Base-by-base conservation (phyloP, 164 flowering plant genomes). In the Annona cherimola region DNA sequence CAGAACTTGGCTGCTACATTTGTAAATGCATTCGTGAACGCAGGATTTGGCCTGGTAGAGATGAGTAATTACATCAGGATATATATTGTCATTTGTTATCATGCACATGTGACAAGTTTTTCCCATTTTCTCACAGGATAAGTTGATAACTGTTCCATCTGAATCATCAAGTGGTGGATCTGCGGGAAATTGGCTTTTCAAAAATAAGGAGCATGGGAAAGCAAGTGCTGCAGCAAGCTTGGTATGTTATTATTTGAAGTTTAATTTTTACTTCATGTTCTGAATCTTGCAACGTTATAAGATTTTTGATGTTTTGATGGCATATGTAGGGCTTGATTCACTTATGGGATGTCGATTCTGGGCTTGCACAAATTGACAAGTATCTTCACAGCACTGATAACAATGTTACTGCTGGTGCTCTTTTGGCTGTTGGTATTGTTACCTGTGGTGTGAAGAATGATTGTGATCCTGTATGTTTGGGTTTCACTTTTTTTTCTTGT, bases 201-300 rank as follows among this genome's bases (percentile, higher is more conserved):
- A 96, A 79, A 93, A 96, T 76, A 96, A 93, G 80, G 99, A 96
- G 71, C 98, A 96, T 75, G 99, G 99, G 76, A 96, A 92, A 77
- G 80, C 90, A 71, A 96, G 99, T 84, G 99, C 99, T 78, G 98
- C 97, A n/a, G 99, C 98, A 41, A 96, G 99, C 86, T 80, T 93
- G 89, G 99, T 96, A 82, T 77, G 83, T 69, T 46, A 67, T 18
- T 46, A 61, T 59, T 59, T 57, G 18, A 0, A 12, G 26, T 57
- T n/a, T 18, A 50, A 50, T 11, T 2, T 6, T 5, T 66, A 20
- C 45, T 5, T 70, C 54, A 50, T 20, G 12, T 61, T 68, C 6
- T 35, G 43, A 11, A 14, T 57, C 12, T 12, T 6, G 11, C 45
- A 59, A 62, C 4, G 40, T 45, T 18, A 43, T 50, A 14, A 19